Evolutionary conservation across 2,329 filamentous ascomycete genomes (phyloP), one percentile per base, ranked within the genome.

Genomic region (Dactylella cylindrospora): DNA sequence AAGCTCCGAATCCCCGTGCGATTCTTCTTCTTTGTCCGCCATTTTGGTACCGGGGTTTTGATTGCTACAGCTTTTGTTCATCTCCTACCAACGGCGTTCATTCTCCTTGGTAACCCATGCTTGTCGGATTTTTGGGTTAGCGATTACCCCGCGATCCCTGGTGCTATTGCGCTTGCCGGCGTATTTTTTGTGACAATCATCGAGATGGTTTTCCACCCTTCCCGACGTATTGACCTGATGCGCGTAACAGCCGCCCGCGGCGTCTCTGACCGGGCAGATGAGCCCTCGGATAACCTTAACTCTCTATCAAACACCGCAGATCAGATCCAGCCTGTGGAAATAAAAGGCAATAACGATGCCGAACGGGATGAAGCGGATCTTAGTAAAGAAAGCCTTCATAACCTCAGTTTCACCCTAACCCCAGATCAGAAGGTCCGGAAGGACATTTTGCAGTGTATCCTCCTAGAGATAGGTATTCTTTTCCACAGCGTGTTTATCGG

Each of bases 31-130:
- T 75, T 83, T 61, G 84, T 82, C 68, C 82, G 85, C 65, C 85
- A 89, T 73, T 85, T 88, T 66, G 85, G 87, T 69, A 91, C 87
- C 0, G 87, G 87, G 54, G 88, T 91, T 12, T 76, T 91, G n/a
- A 84, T 91, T 64, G 87, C 88, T 12, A 91, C 87, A 1, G 86
- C 87, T 47, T 91, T 91, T 68, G 86, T 90, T 20, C 86, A 90
- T 74, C 77, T 86, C 9, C 78, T 85, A 3, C 84, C 82, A 49
- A 86, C 81, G 20, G 84, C 84, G 0, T 87, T 87, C 68, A 72
- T 77, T 57, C 84, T 82, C 32, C 75, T 86, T 15, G 84, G 79
- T 66, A 80, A 86, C 65, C 84, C 84, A 35, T 87, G 84, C 68
- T 70, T 77, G 17, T 73, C 75, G 0, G 61, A 68, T 19, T 76